A percentile compares a stretch with the other conserved stretches of the same genome.
Evolutionary conservation across 225 moss, liverwort and hornwort species (phyloP).

Genomic region (Ulota crispa): DNA sequence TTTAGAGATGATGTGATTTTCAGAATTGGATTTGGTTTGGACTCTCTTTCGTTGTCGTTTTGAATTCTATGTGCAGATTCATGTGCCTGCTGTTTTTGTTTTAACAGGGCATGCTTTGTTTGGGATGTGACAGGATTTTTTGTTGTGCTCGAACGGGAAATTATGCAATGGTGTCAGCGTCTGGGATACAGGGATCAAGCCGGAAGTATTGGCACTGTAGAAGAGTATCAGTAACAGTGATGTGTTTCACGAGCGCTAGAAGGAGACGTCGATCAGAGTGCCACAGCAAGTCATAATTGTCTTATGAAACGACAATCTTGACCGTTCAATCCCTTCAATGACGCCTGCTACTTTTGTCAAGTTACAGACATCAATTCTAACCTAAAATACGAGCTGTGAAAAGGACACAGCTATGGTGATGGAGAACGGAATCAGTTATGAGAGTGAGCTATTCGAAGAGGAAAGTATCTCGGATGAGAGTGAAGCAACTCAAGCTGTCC

Average conservation of each 20-base stretch:
- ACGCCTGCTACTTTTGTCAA: slow-evolving; percentile 4
- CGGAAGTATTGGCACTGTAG: slow-evolving; percentile 8
- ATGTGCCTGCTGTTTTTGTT: not conserved
- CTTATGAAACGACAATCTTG: slow-evolving; percentile 24
- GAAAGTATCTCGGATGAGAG: slow-evolving; percentile 39
- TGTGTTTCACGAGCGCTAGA: not conserved
- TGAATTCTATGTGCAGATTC: not conserved
- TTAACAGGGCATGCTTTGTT: not conserved
- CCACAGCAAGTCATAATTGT: not conserved
- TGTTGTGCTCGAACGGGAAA: not conserved
- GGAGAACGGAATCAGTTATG: slow-evolving; percentile 47
- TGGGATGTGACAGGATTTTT: slow-evolving; percentile 23
- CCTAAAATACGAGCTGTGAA: slow-evolving; percentile 35
- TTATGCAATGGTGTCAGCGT: slow-evolving; percentile 15
- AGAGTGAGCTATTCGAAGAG: slow-evolving; percentile 35
- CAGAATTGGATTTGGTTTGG: not conserved
- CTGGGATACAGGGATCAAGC: slow-evolving; percentile 15
- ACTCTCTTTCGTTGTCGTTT: not conserved
- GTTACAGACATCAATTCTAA: not conserved
- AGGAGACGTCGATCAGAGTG: slow-evolving; percentile 15
- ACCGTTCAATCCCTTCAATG: slow-evolving; percentile 24
- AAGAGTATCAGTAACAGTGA: slow-evolving; percentile 16
- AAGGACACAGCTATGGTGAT: slow-evolving; percentile 44
- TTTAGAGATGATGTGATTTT: not conserved
- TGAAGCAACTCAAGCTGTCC: slow-evolving; percentile 79